Conservation (phyloP, 2,329 filamentous ascomycete species). For the Ophiostoma sp. region DNA sequence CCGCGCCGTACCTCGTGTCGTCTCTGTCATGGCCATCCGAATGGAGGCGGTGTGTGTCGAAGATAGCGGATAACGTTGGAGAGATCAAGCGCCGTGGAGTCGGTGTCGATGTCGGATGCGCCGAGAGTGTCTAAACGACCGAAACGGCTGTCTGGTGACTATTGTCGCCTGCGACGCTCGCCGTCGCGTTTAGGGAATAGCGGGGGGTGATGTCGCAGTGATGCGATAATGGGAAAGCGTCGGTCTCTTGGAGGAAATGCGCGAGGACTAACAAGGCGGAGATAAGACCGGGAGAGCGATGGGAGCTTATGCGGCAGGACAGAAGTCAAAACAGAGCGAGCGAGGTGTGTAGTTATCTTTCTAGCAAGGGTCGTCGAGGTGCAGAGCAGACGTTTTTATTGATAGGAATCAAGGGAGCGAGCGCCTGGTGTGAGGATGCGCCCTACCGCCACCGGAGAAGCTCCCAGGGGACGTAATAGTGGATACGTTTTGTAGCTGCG, state of each 20-base stretch:
- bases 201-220: constrained; percentile 7
- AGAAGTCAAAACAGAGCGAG: no score
- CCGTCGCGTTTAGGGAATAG: constrained; percentile 9
- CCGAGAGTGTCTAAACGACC: background rate
- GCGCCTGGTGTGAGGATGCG: background rate
- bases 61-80: background rate
- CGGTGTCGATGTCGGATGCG: background rate
- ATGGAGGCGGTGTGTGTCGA: background rate
- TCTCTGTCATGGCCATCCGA: constrained; percentile 31
- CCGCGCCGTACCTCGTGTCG: constrained; percentile 28
- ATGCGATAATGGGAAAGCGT: background rate
- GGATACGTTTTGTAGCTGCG: background rate
- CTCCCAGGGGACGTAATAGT: constrained; percentile 5
- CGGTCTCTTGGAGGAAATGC: background rate
- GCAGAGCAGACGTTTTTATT: background rate
- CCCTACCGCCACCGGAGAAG: constrained; percentile 10
- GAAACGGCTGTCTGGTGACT: background rate
- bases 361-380: no score
- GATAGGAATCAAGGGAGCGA: background rate
- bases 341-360: no score
- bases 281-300: background rate
- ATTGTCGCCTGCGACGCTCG: constrained; percentile 3
- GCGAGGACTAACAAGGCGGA: background rate
- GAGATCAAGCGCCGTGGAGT: background rate
- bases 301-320: background rate